Percentiles rank a stretch among this genome's conserved stretches.
Evolutionary conservation across 331 rosid genomes (phyloP).

Genomic region (Cucumis variabilis): DNA sequence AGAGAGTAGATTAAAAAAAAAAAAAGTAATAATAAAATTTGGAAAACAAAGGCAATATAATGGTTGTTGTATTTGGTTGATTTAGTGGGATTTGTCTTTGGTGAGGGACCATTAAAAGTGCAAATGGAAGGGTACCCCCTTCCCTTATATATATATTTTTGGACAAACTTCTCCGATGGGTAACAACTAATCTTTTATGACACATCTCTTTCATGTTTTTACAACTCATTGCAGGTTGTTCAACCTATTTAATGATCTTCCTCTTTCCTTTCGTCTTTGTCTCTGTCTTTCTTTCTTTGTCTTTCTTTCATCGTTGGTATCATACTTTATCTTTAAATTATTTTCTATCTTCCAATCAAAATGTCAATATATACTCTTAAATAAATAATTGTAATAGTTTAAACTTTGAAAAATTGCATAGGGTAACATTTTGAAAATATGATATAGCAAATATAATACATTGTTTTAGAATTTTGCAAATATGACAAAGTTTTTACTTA

Average conservation of each 20-base stretch:
- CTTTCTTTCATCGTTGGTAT: neutral
- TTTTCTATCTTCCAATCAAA: neutral
- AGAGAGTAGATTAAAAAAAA: no score
- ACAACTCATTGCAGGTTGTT: constrained; percentile 31
- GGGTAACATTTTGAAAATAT: no score
- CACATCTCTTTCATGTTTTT: constrained; percentile 30
- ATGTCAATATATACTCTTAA: no score
- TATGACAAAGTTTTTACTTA: no score
- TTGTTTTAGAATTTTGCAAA: no score
- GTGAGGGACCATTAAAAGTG: neutral
- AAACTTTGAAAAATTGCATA: no score
- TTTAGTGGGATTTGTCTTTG: constrained; percentile 6
- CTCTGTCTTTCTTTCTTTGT: neutral
- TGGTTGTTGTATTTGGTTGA: neutral
- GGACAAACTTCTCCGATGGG: constrained; percentile 19
- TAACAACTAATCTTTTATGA: constrained; percentile 25
- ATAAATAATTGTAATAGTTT: no score
- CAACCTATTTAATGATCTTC: neutral
- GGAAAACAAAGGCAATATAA: neutral
- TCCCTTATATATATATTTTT: neutral
- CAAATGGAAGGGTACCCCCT: neutral
- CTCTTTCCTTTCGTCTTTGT: neutral
- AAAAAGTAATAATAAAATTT: no score
- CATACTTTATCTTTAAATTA: neutral
- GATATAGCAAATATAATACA: no score